Evolutionary conservation across 1,284 basidiomycete species (phyloP), one percentile per base, ranked within the genome.

Genomic region (Cryptococcus hybrid): DNA sequence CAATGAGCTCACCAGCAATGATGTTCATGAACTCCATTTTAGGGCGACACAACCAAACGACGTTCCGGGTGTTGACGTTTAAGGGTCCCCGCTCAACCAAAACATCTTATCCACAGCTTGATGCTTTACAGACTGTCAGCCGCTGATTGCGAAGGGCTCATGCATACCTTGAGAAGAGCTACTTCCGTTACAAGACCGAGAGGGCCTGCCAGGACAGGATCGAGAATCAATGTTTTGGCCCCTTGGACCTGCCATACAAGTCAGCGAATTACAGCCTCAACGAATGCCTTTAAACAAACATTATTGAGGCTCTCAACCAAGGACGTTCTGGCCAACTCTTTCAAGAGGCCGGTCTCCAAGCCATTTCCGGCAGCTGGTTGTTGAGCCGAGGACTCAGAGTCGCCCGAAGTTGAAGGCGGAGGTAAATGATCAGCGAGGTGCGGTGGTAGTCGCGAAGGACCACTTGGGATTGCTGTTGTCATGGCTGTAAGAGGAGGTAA

Each of bases 41-140:
- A 2, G 96, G 92, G 35, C 93, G 84, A 74, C 91, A 96, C 13
- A 99, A 84, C 79, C 96, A 99, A 18, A 99, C 85, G 60, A 99
- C 86, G 64, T 93, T 95, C 37, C 89, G 85, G 3, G 94, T 93
- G 3, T 85, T 84, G 0, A 90, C 89, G 45, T 86, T 85, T 54
- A 96, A 79, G 8, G 90, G 87, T 35, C 92, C 92, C 7, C 86
- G 74, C 77, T 99, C 34, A 99, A 85, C 96, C 96, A 99, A 78
- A 96, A 97, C 89, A 99, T 95, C 81, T 96, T 96, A 80, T 98
- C 95, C 4, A 99, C 93, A 3, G 92, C 94, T 84, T 98, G 94
- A 74, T 97, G 90, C 89, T 97, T 67, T 15, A 34, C 5, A 11
- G 8, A 42, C 37, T 40, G 52, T 13, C 9, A 18, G 54, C 44